These are phyloP conservation scores for Veloboletus limbatus DNA, from an alignment of 1,284 basidiomycete species.

Conservation along the genomic window DNA sequence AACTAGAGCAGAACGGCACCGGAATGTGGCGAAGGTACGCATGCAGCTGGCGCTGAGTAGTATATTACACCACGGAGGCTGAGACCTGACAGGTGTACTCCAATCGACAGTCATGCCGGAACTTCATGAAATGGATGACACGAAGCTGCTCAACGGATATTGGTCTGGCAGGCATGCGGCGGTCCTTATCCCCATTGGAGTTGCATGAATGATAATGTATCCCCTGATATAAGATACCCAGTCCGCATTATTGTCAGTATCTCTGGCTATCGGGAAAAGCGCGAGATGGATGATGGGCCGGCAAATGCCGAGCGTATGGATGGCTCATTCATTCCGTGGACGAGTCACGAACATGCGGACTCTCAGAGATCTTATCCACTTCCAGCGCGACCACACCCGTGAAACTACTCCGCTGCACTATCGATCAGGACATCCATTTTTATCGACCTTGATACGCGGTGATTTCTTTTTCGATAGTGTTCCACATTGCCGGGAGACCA, in stretches of 20 bases:
- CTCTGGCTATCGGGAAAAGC: too few species aligned
- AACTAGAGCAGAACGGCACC: constrained; percentile 6
- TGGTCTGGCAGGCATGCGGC: background rate
- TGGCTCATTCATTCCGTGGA: background rate
- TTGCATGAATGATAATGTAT: background rate
- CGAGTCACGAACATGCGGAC: constrained; percentile 11
- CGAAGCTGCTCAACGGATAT: too few species aligned
- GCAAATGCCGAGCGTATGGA: constrained; percentile 24
- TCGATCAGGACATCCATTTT: constrained; percentile 4
- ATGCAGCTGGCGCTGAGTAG: too few species aligned
- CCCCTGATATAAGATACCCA: background rate
- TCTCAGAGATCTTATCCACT: constrained; percentile 5
- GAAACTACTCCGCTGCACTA: constrained; percentile 4
- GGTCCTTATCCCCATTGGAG: background rate
- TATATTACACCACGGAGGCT: too few species aligned
- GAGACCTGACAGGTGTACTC: too few species aligned
- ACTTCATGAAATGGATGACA: too few species aligned
- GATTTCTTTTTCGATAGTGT: background rate
- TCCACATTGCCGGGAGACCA: too few species aligned
- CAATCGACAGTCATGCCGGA: too few species aligned
- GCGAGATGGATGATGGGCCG: too few species aligned
- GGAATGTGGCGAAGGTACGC: constrained; percentile 21
- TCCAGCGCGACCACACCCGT: constrained; percentile 7
- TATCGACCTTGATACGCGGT: background rate
- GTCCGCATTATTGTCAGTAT: background rate